phyloP scores from a whole-genome alignment of 495 filamentous ascomycete species.

The Geopyxis carbonaria region DNA sequence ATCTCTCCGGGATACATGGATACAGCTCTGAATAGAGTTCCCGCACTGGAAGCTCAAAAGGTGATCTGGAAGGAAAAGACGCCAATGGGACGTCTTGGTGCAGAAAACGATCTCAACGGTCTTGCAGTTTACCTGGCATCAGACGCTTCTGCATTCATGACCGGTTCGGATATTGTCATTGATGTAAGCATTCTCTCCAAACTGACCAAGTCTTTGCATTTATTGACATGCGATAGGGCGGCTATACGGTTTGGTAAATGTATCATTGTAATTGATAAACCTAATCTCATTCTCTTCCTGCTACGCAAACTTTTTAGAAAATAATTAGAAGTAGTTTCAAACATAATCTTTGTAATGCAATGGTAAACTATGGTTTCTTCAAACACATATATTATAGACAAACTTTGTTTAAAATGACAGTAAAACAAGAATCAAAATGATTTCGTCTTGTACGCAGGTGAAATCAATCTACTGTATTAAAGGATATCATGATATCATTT shows the following conservation, averaged over 20 bases:
- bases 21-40: constrained; percentile 39
- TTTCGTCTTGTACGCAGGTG: no score
- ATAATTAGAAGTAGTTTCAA: no score
- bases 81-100: constrained; percentile 50
- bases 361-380: no score
- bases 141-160: constrained; percentile 59
- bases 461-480: no score
- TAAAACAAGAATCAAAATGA: no score
- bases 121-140: constrained; percentile 63
- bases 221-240: constrained; percentile 13
- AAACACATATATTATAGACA: no score
- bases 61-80: constrained; percentile 60
- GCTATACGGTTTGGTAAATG: constrained; percentile 17
- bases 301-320: neutral
- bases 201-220: constrained; percentile 25
- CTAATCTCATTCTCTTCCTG: neutral
- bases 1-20: constrained; percentile 69
- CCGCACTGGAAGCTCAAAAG: constrained; percentile 57
- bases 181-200: constrained; percentile 45
- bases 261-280: neutral
- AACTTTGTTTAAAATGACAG: no score
- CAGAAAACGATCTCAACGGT: constrained; percentile 59
- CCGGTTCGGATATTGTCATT: constrained; percentile 57
- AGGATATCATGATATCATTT: no score
- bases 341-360: no score